Percentiles rank a stretch among this genome's conserved stretches.
These are phyloP conservation scores for Serendipita indica DNA, from an alignment of 768 basidiomycete species.

Conservation along the genomic window DNA sequence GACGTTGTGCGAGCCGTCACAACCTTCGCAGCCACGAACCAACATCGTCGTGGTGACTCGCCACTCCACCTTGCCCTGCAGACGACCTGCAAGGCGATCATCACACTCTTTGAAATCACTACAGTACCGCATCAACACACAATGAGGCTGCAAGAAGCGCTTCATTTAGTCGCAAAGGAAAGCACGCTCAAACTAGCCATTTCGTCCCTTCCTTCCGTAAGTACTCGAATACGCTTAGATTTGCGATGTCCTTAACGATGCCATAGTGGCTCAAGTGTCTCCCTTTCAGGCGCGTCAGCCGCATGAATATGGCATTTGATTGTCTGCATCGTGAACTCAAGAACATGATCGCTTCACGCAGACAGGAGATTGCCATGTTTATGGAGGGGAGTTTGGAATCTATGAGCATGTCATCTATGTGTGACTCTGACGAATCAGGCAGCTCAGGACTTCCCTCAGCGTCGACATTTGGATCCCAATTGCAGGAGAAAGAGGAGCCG, in stretches of 20 bases:
- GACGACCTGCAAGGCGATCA: too few relatives aligned
- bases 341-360: background rate
- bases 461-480: background rate
- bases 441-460: background rate
- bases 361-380: background rate
- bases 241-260: background rate
- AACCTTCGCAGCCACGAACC: too few relatives aligned
- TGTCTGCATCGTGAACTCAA: background rate
- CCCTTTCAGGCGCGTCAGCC: background rate
- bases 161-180: slow-evolving; percentile 8
- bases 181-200: slow-evolving; percentile 7
- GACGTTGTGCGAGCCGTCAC: too few relatives aligned
- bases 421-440: background rate
- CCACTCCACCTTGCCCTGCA: too few relatives aligned
- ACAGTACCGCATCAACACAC: too few relatives aligned
- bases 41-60: too few relatives aligned
- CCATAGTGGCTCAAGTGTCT: background rate
- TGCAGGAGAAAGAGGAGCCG: background rate
- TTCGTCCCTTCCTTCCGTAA: background rate
- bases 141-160: slow-evolving; percentile 1
- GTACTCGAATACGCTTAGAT: background rate
- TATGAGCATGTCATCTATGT: background rate
- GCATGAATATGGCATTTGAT: slow-evolving; percentile 8
- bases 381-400: background rate
- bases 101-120: too few relatives aligned